Base-by-base conservation (phyloP, 2,329 filamentous ascomycete species). In the Cordyceps fumosorosea region DNA sequence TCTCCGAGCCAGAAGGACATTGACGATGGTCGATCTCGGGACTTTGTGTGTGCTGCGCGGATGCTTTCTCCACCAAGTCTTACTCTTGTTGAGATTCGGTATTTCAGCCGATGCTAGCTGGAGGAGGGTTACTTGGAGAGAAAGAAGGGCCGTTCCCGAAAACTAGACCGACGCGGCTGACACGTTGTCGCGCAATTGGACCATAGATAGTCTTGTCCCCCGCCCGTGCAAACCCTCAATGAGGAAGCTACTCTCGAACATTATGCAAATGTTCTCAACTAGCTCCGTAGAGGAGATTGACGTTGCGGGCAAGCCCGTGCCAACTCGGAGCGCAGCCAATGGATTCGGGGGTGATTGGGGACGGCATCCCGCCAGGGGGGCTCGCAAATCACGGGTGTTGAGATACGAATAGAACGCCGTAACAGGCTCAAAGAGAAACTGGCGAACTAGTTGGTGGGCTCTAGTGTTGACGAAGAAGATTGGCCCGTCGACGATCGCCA, bases 161-260 rank as follows among this genome's bases (percentile, higher is more conserved):
- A 45, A 20, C 57, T 53, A 60, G 57, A 60, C 57, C 57, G 57
- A 60, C 24, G 34, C 18, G 32, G 29, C 8, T 34, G 29, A 51
- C 59, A 61, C 59, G 59, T 61, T 61, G 32, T 50, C 11, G 44
- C 59, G 29, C 32, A 56, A 61, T 61, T 61, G 59, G 59, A 40
- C n/a, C 29, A 48, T 32, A 24, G 12, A 24, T 42, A 8, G 34
- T 44, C 14, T 20, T 44, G 50, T 32, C 58, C 45, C 26, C 51
- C 58, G 58, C 58, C 37, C 11, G 22, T 24, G 20, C 42, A 22
- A 56, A 50, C 20, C 48, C 42, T 34, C 20, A 22, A 48, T 20
- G 2, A 16, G 32, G 37, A 40, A 54, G 57, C 57, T 60, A 48
- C n/a, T n/a, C 34, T 18, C 4, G 40, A n/a, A 18, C 14, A 1